Evolutionary conservation across 2,329 filamentous ascomycete species (phyloP).

Genomic region (Capronia epimyces): DNA sequence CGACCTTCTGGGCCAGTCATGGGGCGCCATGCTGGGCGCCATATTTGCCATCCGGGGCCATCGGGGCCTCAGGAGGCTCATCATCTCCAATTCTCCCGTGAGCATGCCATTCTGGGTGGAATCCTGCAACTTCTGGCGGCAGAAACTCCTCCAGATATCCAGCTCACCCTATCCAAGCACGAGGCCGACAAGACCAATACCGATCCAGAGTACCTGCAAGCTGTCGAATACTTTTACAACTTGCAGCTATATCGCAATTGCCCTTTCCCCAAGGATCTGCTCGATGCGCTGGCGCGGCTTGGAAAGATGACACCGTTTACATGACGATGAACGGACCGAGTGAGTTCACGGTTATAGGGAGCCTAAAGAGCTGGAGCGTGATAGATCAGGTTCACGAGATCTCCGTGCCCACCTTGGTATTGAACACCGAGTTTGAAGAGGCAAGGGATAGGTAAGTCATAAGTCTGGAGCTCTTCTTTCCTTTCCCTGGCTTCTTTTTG

Average conservation of each 20-base stretch:
- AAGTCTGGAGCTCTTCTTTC: not conserved
- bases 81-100: constrained; percentile 34
- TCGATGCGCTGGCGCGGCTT: constrained; percentile 22
- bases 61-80: constrained; percentile 36
- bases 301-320: constrained; percentile 31
- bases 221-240: constrained; percentile 31
- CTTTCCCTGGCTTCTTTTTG: not conserved
- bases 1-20: constrained; percentile 48
- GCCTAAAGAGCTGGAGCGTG: constrained; percentile 39
- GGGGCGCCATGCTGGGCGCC: constrained; percentile 50
- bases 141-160: constrained; percentile 25
- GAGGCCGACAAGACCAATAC: constrained; percentile 26
- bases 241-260: constrained; percentile 31
- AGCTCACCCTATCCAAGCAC: constrained; percentile 20
- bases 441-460: constrained; percentile 17
- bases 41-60: constrained; percentile 38
- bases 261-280: constrained; percentile 34
- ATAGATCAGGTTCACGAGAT: constrained; percentile 36
- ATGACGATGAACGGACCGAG: constrained; percentile 35
- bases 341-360: constrained; percentile 39
- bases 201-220: constrained; percentile 30
- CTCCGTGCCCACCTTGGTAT: constrained; percentile 37
- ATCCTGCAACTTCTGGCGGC: constrained; percentile 27
- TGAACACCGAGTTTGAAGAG: constrained; percentile 42
- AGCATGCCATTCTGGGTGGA: constrained; percentile 30